Base-by-base conservation (phyloP, 1,139 yeast genomes). In the Taphrina flavorubra region DNA sequence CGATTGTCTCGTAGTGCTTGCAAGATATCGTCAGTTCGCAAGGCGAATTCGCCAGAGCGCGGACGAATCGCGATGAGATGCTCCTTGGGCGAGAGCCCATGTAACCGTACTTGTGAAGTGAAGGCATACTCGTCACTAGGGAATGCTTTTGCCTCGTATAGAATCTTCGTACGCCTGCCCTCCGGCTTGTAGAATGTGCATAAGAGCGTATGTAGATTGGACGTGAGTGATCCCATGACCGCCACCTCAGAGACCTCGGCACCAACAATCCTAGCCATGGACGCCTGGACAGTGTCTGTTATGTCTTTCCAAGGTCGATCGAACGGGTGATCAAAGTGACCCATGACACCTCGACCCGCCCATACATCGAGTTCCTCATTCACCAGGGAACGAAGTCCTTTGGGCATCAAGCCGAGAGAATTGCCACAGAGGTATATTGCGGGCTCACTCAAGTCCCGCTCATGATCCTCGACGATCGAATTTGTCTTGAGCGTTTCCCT, bases 41-140 rank as follows among this genome's bases (percentile, higher is more conserved):
- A 76, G 65, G 81, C 80, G 58, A 85, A 84, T 70, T 86, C 86
- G 18, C 87, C 87, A 0, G 76, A 76, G 18, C 85, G 80, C 6
- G 92, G 90, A 37, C 79, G 80, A 58, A 90, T 69, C 73, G 88
- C 90, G 57, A 92, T 79, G 74, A 92, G 81, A 65, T 86, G 88
- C 3, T 83, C 82, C 66, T 84, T 86, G 1, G 84, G 81, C 60
- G 83, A 83, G 71, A 77, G 81, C 1, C 90, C 91, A 73, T 85
- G 86, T 57, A 91, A 77, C 75, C 82, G 81, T 31, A 85, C 92
- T 76, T 90, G 86, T 75, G 91, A 90, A 72, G 85, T 82, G 72
- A 92, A 86, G 1, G 97, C 96, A 79, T 92, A 92, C 78, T 72
- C 89, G 76, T 92, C 98, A 0, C 96, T 89, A 0, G 98, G 97